Evolutionary conservation across 805 yeast species (phyloP), one percentile per base, ranked within the genome.

Genomic region (Yamadazyma sp.): DNA sequence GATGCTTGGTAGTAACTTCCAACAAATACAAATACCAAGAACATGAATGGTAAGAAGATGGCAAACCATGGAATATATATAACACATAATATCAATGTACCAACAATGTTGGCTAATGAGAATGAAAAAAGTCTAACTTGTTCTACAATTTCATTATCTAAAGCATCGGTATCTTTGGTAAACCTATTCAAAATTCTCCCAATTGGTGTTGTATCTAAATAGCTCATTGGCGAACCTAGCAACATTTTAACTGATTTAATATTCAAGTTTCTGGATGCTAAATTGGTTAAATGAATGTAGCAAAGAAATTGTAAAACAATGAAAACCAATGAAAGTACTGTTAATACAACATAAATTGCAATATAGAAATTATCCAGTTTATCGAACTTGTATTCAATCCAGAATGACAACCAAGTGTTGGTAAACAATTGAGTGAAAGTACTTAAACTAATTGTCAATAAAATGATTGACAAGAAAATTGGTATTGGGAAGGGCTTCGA

Each of bases 121-220:
- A 68, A 76, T 31, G 81, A 46, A 30, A 83, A 66, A 56, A 80
- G 55, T 46, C 91, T 70, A 23, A 82, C 45, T 49, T 81, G 84
- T 53, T 83, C 87, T 35, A 78, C 73, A 40, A 86, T 62, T 56
- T 83, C 91, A 53, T 85, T 86, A 52, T 87, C 95, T 54, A 86
- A 62, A 6, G 80, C 77, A 54, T 87, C 95, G 0, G 93, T 82
- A 57, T 87, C 96, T 48, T 86, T 86, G 2, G 95, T 86, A 56
- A 86, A 86, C 45, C 95, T 69, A 60, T 86, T 87, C 55, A 88
- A 64, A 39, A 87, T 80, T 46, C 96, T 71, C 2, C 96, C 96
- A 65, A 85, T 72, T 14, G 96, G 96, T 0, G 94, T 84, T 7
- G 86, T 77, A 52, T 88, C 96, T 59, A 86, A 70, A 53, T 76